These are phyloP conservation scores for Ambrosia trifida DNA, from an alignment of 129 eudicot species.

Conservation along the genomic window DNA sequence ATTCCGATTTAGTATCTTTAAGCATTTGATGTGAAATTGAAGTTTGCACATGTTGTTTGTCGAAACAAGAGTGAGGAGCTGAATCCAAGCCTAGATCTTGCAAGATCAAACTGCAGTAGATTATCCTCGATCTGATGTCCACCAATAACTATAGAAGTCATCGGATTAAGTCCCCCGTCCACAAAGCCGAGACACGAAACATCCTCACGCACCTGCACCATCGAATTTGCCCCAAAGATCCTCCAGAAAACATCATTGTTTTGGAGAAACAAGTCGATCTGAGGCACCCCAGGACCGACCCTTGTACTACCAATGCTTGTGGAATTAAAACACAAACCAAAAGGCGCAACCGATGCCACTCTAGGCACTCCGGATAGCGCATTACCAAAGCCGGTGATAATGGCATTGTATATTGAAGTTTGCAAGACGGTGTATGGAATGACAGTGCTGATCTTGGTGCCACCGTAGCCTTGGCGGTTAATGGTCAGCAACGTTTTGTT, in stretches of 20 bases:
- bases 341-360: conserved; percentile 41
- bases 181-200: conserved; percentile 43
- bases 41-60: conserved; percentile 43
- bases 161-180: conserved; percentile 38
- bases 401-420: conserved; percentile 34
- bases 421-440: conserved; percentile 48
- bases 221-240: conserved; percentile 41
- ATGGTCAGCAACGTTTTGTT: conserved; percentile 35
- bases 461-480: conserved; percentile 42
- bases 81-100: conserved; percentile 41
- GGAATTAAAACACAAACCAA: conserved; percentile 33
- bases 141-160: conserved; percentile 48
- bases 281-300: conserved; percentile 43
- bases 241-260: conserved; percentile 32
- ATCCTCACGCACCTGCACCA: conserved; percentile 36
- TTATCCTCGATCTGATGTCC: conserved; percentile 48
- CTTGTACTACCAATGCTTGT: conserved; percentile 10
- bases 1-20: neutral
- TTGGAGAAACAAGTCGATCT: conserved; percentile 37
- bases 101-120: conserved; percentile 46
- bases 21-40: conserved; percentile 34
- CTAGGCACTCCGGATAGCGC: conserved; percentile 21
- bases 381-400: conserved; percentile 23
- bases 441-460: conserved; percentile 49
- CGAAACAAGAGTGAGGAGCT: conserved; percentile 39